These are phyloP conservation scores for Citrus maxima DNA, from an alignment of 345 rosid genomes.

Conservation along the genomic window DNA sequence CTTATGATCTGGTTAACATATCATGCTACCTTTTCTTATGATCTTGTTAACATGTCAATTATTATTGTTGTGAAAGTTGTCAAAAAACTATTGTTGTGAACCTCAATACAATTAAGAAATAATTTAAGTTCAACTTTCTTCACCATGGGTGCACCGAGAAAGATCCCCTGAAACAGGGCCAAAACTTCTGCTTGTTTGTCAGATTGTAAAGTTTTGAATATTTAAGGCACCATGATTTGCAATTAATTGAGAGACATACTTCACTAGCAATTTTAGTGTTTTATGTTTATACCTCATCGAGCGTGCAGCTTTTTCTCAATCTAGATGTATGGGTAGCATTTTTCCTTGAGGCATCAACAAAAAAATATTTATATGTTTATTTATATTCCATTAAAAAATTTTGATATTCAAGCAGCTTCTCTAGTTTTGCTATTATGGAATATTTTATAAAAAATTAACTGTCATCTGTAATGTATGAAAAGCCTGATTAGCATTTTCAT, in stretches of 20 bases:
- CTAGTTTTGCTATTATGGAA: background rate
- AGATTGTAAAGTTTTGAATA: background rate
- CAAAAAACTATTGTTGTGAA: background rate
- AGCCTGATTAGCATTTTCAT: conserved; percentile 21
- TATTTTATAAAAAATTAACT: background rate
- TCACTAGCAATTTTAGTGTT: background rate
- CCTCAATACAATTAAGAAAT: background rate
- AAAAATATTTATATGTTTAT: background rate
- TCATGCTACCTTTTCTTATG: background rate
- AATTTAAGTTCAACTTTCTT: background rate
- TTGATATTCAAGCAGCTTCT: background rate
- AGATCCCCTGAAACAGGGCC: background rate
- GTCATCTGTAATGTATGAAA: background rate
- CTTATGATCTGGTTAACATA: background rate
- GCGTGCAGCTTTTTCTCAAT: background rate
- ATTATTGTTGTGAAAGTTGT: background rate
- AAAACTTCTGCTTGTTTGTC: background rate
- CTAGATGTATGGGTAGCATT: background rate
- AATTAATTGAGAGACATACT: background rate
- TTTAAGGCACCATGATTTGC: background rate
- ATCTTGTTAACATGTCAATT: background rate
- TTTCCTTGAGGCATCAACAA: background rate
- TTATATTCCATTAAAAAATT: background rate
- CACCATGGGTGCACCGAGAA: background rate
- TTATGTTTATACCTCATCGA: background rate